A percentile compares a stretch with the other conserved stretches of the same genome.
Evolutionary conservation across 768 basidiomycete genomes (phyloP).

Genomic region (Lentinula guzmanii): DNA sequence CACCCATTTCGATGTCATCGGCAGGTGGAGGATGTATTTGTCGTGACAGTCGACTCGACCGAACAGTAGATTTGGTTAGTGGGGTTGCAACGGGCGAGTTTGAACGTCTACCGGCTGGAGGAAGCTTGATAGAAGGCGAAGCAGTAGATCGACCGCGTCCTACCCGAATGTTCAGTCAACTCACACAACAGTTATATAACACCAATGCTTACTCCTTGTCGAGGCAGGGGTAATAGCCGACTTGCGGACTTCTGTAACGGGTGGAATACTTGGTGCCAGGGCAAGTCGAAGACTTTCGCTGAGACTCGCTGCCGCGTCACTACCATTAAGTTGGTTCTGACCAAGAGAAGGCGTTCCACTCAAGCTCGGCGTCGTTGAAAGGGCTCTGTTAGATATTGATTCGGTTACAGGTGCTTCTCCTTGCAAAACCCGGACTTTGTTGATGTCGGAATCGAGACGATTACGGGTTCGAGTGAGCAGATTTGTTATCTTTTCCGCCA

Average conservation of each 20-base stretch:
- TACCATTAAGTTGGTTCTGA: neutral
- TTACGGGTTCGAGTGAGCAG: conserved; percentile 41
- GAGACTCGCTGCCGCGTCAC: neutral
- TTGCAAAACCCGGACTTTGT: conserved; percentile 39
- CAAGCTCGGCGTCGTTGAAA: neutral
- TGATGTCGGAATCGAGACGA: conserved; percentile 46
- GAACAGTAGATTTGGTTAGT: conserved; percentile 32
- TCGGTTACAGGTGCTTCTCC: conserved; percentile 28
- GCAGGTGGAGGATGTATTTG: conserved; percentile 32
- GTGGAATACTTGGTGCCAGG: neutral
- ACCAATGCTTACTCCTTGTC: conserved; percentile 31
- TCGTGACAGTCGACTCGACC: conserved; percentile 36
- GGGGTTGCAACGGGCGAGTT: conserved; percentile 27
- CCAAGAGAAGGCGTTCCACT: neutral
- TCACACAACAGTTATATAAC: neutral
- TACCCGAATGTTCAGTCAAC: neutral
- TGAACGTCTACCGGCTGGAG: conserved; percentile 14
- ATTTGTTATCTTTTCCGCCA: conserved; percentile 42
- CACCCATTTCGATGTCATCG: conserved; percentile 29
- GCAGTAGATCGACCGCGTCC: conserved; percentile 10
- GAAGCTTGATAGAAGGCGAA: conserved; percentile 36
- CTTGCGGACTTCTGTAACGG: conserved; percentile 7
- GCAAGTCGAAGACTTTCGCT: conserved; percentile 1
- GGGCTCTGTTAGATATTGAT: neutral
- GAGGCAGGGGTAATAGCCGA: conserved; percentile 20